Evolutionary conservation across 306 rosid genomes (phyloP).

Genomic region (Canavalia ensiformis): DNA sequence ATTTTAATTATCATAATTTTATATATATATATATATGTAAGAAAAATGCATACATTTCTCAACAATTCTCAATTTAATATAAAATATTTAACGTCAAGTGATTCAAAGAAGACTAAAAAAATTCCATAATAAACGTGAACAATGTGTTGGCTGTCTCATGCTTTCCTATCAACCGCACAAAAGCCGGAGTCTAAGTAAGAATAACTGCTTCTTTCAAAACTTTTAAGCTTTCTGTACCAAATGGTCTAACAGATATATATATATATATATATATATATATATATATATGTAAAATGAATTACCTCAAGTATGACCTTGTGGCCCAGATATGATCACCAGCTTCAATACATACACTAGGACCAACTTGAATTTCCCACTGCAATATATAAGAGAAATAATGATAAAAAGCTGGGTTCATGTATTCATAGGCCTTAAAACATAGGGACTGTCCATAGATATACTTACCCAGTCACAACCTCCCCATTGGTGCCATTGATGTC

Average conservation of each 20-base stretch:
- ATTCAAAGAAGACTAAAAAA: no score
- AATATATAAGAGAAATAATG: conserved; percentile 38
- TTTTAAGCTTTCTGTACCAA: not conserved
- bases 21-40: no score
- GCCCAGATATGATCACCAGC: conserved; percentile 93
- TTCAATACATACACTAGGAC: conserved; percentile 98
- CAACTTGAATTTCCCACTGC: conserved; percentile 99
- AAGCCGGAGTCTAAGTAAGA: not conserved
- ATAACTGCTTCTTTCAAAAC: conserved; percentile 4
- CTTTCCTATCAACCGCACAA: conserved; percentile 86
- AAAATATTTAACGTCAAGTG: no score
- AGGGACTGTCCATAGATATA: conserved; percentile 48
- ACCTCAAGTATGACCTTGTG: conserved; percentile 97
- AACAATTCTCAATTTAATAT: no score
- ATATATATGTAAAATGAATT: conserved; percentile 52
- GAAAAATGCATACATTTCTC: no score
- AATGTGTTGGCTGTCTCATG: conserved; percentile 85
- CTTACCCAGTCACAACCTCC: conserved; percentile 99
- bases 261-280: not conserved
- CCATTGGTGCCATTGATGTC: conserved; percentile 98
- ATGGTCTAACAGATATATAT: no score
- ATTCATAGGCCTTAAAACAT: conserved; percentile 41
- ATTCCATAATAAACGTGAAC: no score
- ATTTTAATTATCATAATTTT: no score
- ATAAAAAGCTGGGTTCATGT: conserved; percentile 32